Evolutionary conservation across 441 rosid species (phyloP), one percentile per base, ranked within the genome.

Genomic region (Croton laevigatus): DNA sequence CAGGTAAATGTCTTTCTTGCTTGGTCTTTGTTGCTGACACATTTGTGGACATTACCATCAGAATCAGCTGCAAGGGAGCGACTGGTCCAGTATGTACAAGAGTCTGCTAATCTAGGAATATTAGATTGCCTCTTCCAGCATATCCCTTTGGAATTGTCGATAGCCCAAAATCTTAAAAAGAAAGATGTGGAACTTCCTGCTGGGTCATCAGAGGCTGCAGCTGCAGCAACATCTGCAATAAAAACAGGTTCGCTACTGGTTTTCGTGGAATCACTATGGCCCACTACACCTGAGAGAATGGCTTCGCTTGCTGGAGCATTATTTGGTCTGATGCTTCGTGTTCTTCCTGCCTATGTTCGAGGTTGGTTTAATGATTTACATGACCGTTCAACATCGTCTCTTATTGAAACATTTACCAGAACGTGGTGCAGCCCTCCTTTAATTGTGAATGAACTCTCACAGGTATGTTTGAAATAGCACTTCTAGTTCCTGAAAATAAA

Each of bases 311-410:
- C 99, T 73, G 99, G 93, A 69, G 93, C 93, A 42, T 73, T 92
- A 70, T 95, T 85, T 62, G 99, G 98, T 78, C 70, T 92, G 82
- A 85, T 91, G 93, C 88, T 95, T 57, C 79, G 85, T 54, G 83
- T 92, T 81, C 91, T 95, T 78, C 99, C 99, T 70, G 98, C 99
- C 58, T 95, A 87, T 66, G 98, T 95, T 67, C 89, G 98, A 78
- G 88, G 83, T 38, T 95, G 99, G 99, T 95, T 92, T 75, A 83
- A 86, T 58, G 88, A 89, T 65, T 73, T 95, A 42, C 98, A 96
- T 70, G 98, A 91, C 77, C 98, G 96, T 27, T 86, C 95, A 57
- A 65, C 78, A 32, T 86, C 87, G 73, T 82, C 87, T 64, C 73
- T 74, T 46, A 84, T 92, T 54, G 99, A 95, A 85, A 76, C 91